phyloP scores from a whole-genome alignment of 352 stramenopile species.

The Achlya hypogyna region DNA sequence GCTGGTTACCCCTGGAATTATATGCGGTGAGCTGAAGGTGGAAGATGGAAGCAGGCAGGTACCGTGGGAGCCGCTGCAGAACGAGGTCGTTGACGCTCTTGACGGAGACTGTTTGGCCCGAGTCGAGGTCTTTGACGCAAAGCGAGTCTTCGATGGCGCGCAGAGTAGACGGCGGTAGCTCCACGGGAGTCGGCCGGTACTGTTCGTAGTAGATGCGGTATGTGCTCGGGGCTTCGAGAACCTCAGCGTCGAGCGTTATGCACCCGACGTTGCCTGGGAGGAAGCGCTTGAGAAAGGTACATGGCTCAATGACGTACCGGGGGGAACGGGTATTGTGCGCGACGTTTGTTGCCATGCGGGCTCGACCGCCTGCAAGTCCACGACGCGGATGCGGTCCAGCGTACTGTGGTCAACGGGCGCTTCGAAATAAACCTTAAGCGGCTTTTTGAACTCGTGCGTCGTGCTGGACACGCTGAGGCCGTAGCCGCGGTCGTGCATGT shows the following conservation, averaged over 20 bases:
- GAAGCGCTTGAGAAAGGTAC: neutral
- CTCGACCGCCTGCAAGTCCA: slow-evolving; percentile 79
- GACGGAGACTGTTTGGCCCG: slow-evolving; percentile 60
- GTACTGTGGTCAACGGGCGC: slow-evolving; percentile 55
- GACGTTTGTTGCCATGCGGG: slow-evolving; percentile 77
- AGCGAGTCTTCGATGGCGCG: slow-evolving; percentile 55
- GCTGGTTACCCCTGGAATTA: neutral
- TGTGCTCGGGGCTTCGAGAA: slow-evolving; percentile 59
- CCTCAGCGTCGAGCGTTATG: slow-evolving; percentile 77
- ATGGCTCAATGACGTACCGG: slow-evolving; percentile 26
- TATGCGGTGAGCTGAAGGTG: neutral
- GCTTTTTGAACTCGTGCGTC: slow-evolving; percentile 29
- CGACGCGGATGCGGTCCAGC: slow-evolving; percentile 70
- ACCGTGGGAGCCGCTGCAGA: slow-evolving; percentile 30
- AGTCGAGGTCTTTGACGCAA: slow-evolving; percentile 78
- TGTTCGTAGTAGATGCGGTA: slow-evolving; percentile 85
- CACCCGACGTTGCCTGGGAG: slow-evolving; percentile 45
- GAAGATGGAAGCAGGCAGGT: neutral
- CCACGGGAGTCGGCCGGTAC: slow-evolving; percentile 64
- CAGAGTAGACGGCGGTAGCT: slow-evolving; percentile 25
- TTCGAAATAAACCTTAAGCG: slow-evolving; percentile 67
- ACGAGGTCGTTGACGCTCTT: slow-evolving; percentile 73
- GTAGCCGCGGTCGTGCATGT: slow-evolving; percentile 58
- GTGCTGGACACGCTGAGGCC: slow-evolving; percentile 29
- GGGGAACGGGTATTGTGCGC: slow-evolving; percentile 73